phyloP scores from a whole-genome alignment of 768 basidiomycete genomes.

The Trametes villosa region DNA sequence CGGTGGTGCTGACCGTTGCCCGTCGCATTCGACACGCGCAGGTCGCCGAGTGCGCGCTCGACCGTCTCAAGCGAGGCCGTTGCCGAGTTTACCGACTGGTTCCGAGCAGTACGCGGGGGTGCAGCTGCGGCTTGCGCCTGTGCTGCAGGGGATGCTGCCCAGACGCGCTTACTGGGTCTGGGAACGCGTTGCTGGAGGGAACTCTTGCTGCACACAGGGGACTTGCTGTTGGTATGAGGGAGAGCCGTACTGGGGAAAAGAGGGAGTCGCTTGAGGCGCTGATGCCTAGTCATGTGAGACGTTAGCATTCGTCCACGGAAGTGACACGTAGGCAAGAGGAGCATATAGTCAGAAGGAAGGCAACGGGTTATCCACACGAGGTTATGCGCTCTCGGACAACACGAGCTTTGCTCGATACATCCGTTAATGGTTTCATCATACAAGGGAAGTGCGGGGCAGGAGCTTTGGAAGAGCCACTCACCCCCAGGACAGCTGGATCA shows the following conservation, averaged over 20 bases:
- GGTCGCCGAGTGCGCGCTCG: slow-evolving; percentile 57
- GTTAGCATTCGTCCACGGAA: slow-evolving; percentile 12
- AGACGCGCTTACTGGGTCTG: too few relatives aligned
- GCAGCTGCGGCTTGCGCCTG: slow-evolving; percentile 36
- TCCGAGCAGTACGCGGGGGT: slow-evolving; percentile 26
- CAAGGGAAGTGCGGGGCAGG: slow-evolving; percentile 12
- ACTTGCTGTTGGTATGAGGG: slow-evolving; percentile 30
- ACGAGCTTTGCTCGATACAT: slow-evolving; percentile 47
- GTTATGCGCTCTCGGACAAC: slow-evolving; percentile 50
- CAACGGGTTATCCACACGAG: slow-evolving; percentile 61
- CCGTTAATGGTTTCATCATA: slow-evolving; percentile 50
- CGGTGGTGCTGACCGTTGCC: slow-evolving; percentile 21
- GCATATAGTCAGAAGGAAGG: slow-evolving; percentile 56
- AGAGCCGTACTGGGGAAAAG: slow-evolving; percentile 28
- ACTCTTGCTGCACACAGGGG: slow-evolving; percentile 28
- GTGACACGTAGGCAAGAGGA: slow-evolving; percentile 14
- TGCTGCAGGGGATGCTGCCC: slow-evolving; percentile 24
- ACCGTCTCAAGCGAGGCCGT: slow-evolving; percentile 77
- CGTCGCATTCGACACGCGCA: slow-evolving; percentile 44
- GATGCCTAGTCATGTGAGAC: slow-evolving; percentile 46
- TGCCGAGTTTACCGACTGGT: slow-evolving; percentile 67
- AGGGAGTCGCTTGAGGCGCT: slow-evolving; percentile 42
- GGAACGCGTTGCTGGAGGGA: slow-evolving; percentile 26
- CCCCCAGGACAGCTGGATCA: slow-evolving; percentile 84
- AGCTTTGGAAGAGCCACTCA: slow-evolving; percentile 44